These are phyloP conservation scores for Musa acuminata DNA, from an alignment of 176 grass and related monocot genomes.

Conservation along the genomic window DNA sequence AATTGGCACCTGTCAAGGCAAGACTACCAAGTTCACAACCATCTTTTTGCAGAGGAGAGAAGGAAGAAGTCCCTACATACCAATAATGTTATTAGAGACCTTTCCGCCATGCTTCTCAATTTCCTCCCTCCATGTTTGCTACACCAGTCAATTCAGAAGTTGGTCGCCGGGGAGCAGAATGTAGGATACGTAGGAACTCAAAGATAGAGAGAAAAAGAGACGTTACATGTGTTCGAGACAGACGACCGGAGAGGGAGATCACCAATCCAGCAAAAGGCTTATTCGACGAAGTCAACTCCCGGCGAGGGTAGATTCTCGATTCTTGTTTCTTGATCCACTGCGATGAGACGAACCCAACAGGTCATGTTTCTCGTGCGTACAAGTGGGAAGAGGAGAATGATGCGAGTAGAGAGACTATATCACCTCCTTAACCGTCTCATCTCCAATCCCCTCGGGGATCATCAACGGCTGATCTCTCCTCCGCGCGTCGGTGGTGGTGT, in stretches of 20 bases:
- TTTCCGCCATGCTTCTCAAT: constrained; percentile 74
- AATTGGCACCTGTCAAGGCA: constrained; percentile 36
- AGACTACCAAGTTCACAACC: not conserved
- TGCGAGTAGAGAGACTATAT: not conserved
- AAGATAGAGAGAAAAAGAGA: not conserved
- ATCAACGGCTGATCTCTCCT: constrained; percentile 30
- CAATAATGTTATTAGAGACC: constrained; percentile 46
- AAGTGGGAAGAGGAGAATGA: not conserved
- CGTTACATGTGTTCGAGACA: constrained; percentile 67
- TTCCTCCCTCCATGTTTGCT: constrained; percentile 47
- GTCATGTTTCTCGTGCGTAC: not conserved
- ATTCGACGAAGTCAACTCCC: constrained; percentile 26
- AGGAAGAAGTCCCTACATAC: constrained; percentile 20
- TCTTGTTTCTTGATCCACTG: constrained; percentile 53
- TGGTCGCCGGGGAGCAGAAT: too few species aligned
- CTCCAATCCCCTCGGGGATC: constrained; percentile 34
- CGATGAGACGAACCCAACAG: not conserved
- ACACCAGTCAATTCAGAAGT: not conserved
- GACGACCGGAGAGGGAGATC: constrained; percentile 66
- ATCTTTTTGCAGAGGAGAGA: not conserved
- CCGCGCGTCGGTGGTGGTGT: constrained; percentile 30
- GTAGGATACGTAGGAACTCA: not conserved
- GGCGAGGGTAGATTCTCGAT: constrained; percentile 33
- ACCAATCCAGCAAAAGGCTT: constrained; percentile 56
- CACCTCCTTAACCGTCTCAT: constrained; percentile 45